Evolutionary conservation across 805 yeast genomes (phyloP).

Genomic region (Saccharomycopsis schoenii): DNA sequence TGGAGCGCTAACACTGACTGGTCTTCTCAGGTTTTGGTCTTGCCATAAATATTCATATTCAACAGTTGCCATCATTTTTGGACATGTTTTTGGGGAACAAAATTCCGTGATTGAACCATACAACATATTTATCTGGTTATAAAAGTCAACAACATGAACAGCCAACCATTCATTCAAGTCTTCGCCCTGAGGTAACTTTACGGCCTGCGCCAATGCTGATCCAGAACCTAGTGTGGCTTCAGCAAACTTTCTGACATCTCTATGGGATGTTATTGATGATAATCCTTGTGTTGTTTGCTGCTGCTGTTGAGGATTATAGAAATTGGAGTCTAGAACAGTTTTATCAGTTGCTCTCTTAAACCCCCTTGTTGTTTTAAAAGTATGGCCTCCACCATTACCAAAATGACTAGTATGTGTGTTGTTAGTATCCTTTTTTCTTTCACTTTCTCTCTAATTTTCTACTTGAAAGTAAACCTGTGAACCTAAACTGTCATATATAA

Average conservation of each 20-base stretch:
- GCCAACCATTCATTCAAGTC: slow-evolving; percentile 92
- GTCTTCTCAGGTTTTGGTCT: slow-evolving; percentile 55
- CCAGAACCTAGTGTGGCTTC: slow-evolving; percentile 94
- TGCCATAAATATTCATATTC: slow-evolving; percentile 98
- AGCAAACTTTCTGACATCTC: slow-evolving; percentile 76
- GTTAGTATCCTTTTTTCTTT: not conserved
- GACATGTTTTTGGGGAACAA: slow-evolving; percentile 92
- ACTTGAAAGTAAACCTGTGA: no score
- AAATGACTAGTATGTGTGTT: not conserved
- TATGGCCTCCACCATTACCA: slow-evolving; percentile 30
- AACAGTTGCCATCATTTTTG: slow-evolving; percentile 94
- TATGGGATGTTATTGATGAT: slow-evolving; percentile 39
- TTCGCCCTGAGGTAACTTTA: slow-evolving; percentile 86
- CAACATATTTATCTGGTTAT: slow-evolving; percentile 91
- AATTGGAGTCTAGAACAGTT: slow-evolving; percentile 9
- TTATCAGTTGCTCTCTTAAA: slow-evolving; percentile 28
- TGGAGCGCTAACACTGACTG: slow-evolving; percentile 87
- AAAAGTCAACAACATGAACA: slow-evolving; percentile 94
- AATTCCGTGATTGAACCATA: slow-evolving; percentile 94
- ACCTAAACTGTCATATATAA: no score
- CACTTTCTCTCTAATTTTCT: not conserved
- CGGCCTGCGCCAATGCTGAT: slow-evolving; percentile 84
- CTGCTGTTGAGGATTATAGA: slow-evolving; percentile 19
- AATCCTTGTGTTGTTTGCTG: slow-evolving; percentile 14
- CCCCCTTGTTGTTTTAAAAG: slow-evolving; percentile 37